These are phyloP conservation scores for Astrephomene gubernaculifera DNA, from an alignment of 139 green algal genomes.

Conservation along the genomic window DNA sequence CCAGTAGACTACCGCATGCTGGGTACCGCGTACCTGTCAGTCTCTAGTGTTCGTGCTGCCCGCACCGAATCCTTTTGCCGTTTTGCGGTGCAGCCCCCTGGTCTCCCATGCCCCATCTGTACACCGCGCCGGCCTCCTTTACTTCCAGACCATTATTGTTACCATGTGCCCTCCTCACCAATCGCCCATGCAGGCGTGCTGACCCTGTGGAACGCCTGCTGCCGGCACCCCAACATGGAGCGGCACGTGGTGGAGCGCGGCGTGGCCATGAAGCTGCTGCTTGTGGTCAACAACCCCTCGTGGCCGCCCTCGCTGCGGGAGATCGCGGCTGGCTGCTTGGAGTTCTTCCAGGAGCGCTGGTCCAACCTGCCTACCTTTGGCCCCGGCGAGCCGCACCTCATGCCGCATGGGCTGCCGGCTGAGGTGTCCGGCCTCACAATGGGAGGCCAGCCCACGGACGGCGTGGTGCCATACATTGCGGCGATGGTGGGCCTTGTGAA, in stretches of 20 bases:
- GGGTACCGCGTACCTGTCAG: no score
- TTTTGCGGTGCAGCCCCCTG: no score
- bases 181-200: constrained; percentile 36
- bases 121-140: no score
- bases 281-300: constrained; percentile 38
- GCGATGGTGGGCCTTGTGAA: constrained; percentile 59
- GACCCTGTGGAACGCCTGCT: constrained; percentile 70
- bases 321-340: constrained; percentile 69
- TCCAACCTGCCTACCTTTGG: constrained; percentile 42
- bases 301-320: constrained; percentile 77
- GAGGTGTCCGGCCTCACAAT: constrained; percentile 29
- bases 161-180: no score
- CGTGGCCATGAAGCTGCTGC: constrained; percentile 40
- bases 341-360: constrained; percentile 70
- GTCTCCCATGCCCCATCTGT: no score
- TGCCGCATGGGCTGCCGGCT: constrained; percentile 15
- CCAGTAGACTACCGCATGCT: no score
- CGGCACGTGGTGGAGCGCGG: constrained; percentile 63
- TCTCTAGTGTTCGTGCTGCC: no score
- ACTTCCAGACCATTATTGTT: no score
- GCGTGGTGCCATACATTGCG: constrained; percentile 49
- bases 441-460: background rate
- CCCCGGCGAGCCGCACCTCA: background rate
- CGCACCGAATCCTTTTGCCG: no score
- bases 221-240: constrained; percentile 66